Evolutionary conservation across 768 basidiomycete genomes (phyloP), one percentile per base, ranked within the genome.

Genomic region (Mycena rosella): DNA sequence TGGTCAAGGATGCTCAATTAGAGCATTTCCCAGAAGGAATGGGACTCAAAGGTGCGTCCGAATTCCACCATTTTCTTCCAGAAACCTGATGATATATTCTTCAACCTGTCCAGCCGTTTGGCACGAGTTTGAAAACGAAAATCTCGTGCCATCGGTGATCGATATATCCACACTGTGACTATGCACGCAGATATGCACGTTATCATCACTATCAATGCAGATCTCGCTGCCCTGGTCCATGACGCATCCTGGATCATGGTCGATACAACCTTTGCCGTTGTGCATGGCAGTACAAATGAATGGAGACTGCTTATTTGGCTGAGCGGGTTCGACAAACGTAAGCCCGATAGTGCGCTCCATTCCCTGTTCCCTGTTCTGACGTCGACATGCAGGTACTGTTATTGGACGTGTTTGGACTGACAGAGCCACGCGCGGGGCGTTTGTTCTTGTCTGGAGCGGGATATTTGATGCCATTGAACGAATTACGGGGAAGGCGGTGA

Each of bases 231-330:
- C 3, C 18, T 65, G 6, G 56, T 40, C 1, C 48, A 38, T 13
- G 54, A 65, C 17, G 56, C 63, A 9, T 22, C 26, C 5, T 65
- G 56, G 63, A 65, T 65, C 18, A 65, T 65, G 64, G 63, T 65
- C 14, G 63, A 65, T 29, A 65, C 63, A 2, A 65, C 63, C 10
- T 65, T 65, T 44, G 45, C 24, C 24, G 56, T 58, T 7, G 47
- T 65, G 18, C 53, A 57, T n/a, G 56, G 56, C 14, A 52, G 1
- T 1, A 65, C 56, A 0, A 65, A 65, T 34, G 63, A 56, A 24
- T 65, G 63, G 63, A 65, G 59, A 32, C 54, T 65, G 24, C 27
- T 65, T 1, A 59, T 65, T 44, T 65, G 63, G 63, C 24, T 55
- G n/a, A 48, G 44, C 14, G 26, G 30, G 11, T 6, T 64, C 11